Conservation (phyloP, 441 rosid genomes). For the Populus tomentosa region DNA sequence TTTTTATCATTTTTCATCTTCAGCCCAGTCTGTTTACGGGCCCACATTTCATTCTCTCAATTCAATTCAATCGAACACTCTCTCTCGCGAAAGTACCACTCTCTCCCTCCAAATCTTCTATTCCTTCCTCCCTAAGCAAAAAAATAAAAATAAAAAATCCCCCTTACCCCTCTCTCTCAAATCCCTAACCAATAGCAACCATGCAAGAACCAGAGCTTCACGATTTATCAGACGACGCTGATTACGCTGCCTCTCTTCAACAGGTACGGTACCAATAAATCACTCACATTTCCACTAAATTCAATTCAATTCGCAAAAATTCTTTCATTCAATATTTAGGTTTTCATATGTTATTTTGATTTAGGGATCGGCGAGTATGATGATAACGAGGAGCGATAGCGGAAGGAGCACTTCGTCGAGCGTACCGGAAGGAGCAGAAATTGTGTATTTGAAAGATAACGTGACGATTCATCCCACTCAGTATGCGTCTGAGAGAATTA, state of each 20-base stretch:
- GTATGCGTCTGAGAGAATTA: constrained; percentile 83
- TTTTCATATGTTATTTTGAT: constrained; percentile 2
- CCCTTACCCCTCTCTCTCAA: constrained; percentile 7
- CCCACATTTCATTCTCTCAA: background rate
- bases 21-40: background rate
- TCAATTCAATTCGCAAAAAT: constrained; percentile 1
- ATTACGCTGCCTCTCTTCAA: constrained; percentile 85
- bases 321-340: background rate
- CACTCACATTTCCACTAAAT: background rate
- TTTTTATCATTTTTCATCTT: background rate
- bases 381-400: constrained; percentile 61
- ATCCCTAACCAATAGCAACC: constrained; percentile 15
- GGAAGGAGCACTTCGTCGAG: constrained; percentile 49
- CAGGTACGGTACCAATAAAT: constrained; percentile 42
- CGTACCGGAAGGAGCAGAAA: constrained; percentile 68
- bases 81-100: background rate
- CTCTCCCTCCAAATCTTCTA: background rate
- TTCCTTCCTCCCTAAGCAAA: constrained; percentile 36
- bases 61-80: background rate
- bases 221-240: constrained; percentile 97
- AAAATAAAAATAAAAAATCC: constrained; percentile 4
- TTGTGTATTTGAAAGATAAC: constrained; percentile 72
- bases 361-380: constrained; percentile 73
- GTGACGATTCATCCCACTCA: constrained; percentile 95
- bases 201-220: constrained; percentile 80